phyloP scores from a whole-genome alignment of 345 rosid genomes.

The Eucalyptus marginata region DNA sequence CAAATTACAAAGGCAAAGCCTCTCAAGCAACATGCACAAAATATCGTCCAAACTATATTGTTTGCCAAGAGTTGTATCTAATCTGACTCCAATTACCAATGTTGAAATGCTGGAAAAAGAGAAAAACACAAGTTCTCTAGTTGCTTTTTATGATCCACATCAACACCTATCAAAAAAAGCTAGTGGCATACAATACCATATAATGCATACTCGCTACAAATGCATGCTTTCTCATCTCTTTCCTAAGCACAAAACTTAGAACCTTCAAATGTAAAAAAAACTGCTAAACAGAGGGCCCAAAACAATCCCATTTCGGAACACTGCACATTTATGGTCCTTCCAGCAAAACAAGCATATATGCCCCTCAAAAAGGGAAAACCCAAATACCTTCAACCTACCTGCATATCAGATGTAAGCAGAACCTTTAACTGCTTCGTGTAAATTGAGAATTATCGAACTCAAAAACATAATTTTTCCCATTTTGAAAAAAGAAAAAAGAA shows the following conservation, averaged over 20 bases:
- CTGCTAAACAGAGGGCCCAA: neutral
- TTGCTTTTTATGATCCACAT: neutral
- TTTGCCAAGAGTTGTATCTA: neutral
- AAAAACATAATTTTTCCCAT: neutral
- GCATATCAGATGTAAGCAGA: neutral
- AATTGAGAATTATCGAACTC: neutral
- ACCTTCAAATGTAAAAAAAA: neutral
- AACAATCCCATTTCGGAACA: neutral
- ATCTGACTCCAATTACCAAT: neutral
- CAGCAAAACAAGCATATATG: neutral
- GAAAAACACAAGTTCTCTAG: neutral
- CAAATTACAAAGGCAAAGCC: neutral
- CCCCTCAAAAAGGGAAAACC: neutral
- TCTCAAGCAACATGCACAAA: neutral
- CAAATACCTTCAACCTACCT: neutral
- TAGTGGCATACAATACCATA: neutral
- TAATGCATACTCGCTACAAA: neutral
- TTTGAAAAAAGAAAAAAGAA: neutral
- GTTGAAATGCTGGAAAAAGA: neutral
- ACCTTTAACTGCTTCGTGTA: neutral
- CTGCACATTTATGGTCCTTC: neutral
- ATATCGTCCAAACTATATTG: neutral
- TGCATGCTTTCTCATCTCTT: neutral
- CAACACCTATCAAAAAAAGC: neutral
- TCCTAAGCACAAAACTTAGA: neutral